Conservation (phyloP, 139 green algal species). For the Coelastrella sp. region DNA sequence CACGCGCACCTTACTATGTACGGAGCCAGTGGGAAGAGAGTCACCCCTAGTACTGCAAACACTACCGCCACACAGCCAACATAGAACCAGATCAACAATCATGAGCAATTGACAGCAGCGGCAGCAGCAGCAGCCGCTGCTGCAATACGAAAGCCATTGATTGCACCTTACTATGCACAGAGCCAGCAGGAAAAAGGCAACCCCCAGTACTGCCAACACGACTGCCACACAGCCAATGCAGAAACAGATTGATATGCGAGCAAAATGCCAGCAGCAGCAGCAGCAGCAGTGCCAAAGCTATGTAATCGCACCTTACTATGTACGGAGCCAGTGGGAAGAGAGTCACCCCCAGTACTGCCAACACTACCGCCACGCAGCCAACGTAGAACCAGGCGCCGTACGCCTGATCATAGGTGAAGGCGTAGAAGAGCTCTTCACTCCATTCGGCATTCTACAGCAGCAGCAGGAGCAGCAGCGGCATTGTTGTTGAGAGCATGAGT, state of each 20-base stretch:
- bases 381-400: slow-evolving; percentile 66
- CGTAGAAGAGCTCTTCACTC: slow-evolving; percentile 73
- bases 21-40: slow-evolving; percentile 4
- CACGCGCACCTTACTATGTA: background rate
- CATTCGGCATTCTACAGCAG: background rate
- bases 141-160: background rate
- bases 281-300: background rate
- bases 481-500: background rate
- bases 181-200: slow-evolving; percentile 34
- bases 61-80: slow-evolving; percentile 45
- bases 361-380: slow-evolving; percentile 41
- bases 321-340: background rate
- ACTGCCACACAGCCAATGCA: background rate
- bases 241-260: background rate
- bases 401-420: slow-evolving; percentile 81
- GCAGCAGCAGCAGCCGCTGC: too few relatives aligned
- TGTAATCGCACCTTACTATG: background rate
- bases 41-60: slow-evolving; percentile 60
- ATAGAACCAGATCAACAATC: slow-evolving; percentile 61
- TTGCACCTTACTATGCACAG: background rate
- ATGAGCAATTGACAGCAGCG: background rate
- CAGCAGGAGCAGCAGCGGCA: slow-evolving; percentile 13
- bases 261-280: background rate
- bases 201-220: slow-evolving; percentile 55
- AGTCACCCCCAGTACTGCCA: slow-evolving; percentile 61